Evolutionary conservation across 148 eudicot species (phyloP).

Genomic region (Spergularia bocconei): DNA sequence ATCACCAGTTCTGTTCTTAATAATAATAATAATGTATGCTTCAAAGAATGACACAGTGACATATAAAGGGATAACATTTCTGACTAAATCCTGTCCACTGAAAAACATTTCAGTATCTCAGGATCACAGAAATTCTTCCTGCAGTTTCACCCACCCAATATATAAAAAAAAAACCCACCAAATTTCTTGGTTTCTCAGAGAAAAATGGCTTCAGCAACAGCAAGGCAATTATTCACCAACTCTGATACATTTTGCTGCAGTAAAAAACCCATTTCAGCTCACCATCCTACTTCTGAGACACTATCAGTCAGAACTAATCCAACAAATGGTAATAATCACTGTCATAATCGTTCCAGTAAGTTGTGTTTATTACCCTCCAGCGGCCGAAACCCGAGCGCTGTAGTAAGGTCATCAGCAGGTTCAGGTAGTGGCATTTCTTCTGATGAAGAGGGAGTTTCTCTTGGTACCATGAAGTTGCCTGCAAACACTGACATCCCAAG

Average conservation of each 20-base stretch:
- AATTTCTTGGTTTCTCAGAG: neutral
- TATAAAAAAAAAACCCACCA: neutral
- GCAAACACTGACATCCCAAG: slow-evolving; percentile 61
- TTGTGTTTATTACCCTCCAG: neutral
- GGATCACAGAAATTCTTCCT: slow-evolving; percentile 14
- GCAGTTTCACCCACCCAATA: neutral
- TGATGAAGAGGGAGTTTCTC: slow-evolving; percentile 74
- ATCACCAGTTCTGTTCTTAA: no score
- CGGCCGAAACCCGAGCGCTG: slow-evolving; percentile 27
- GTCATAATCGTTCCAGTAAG: neutral
- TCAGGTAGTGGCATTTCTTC: slow-evolving; percentile 14
- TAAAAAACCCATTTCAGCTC: neutral
- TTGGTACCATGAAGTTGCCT: slow-evolving; percentile 92
- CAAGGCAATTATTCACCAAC: slow-evolving; percentile 13
- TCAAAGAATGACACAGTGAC: neutral
- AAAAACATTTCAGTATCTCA: neutral
- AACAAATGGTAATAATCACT: neutral
- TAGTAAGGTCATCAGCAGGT: slow-evolving; percentile 41
- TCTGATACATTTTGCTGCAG: neutral
- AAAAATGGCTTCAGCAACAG: slow-evolving; percentile 29
- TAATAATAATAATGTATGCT: no score
- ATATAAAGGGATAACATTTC: neutral
- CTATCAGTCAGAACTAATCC: slow-evolving; percentile 13
- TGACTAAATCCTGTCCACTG: slow-evolving; percentile 23
- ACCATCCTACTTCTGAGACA: slow-evolving; percentile 17